phyloP scores from a whole-genome alignment of 164 flowering plant species.

The Annona cherimola region DNA sequence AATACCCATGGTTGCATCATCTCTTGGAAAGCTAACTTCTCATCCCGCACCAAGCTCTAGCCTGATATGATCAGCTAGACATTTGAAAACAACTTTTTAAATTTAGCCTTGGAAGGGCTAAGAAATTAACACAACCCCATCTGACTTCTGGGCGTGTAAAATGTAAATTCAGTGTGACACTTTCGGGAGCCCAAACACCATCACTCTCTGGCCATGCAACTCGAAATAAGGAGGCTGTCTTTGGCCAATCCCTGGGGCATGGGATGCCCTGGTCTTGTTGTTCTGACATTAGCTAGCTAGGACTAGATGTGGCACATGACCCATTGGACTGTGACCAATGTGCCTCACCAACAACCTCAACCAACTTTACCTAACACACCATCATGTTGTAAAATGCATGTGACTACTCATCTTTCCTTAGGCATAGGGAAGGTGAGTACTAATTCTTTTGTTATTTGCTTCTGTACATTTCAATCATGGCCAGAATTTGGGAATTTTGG shows the following conservation, averaged over 20 bases:
- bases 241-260: constrained; percentile 16
- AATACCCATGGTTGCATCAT: constrained; percentile 3
- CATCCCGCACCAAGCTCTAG: constrained; percentile 22
- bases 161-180: constrained; percentile 30
- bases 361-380: constrained; percentile 14
- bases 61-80: constrained; percentile 21
- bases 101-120: constrained; percentile 36
- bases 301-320: constrained; percentile 4
- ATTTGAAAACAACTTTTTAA: constrained; percentile 14
- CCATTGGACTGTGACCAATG: constrained; percentile 11
- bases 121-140: constrained; percentile 8
- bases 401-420: constrained; percentile 29
- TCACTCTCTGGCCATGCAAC: constrained; percentile 18
- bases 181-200: constrained; percentile 19
- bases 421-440: constrained; percentile 31
- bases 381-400: neutral
- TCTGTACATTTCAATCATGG: constrained; percentile 37
- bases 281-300: constrained; percentile 7
- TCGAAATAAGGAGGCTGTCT: constrained; percentile 25
- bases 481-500: constrained; percentile 46
- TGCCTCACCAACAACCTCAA: constrained; percentile 3
- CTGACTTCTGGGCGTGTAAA: constrained; percentile 22
- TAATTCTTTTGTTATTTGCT: constrained; percentile 7
- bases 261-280: constrained; percentile 14
- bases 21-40: constrained; percentile 21